Percentiles rank a stretch among this genome's conserved stretches.
These are phyloP conservation scores for Proliferodiscus dingleyae DNA, from an alignment of 2,329 filamentous ascomycete genomes.

Conservation along the genomic window DNA sequence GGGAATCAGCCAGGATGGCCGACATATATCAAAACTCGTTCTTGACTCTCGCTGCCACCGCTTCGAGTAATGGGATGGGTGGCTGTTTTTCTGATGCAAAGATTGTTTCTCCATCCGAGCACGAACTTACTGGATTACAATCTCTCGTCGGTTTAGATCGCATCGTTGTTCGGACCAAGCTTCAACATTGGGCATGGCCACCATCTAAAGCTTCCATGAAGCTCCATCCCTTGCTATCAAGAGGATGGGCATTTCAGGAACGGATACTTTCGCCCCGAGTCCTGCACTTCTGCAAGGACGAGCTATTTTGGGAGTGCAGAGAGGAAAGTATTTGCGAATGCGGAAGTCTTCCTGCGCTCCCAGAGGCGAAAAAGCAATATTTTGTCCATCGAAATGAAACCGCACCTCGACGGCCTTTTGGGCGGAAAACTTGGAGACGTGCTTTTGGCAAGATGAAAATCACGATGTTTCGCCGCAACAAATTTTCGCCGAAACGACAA, in stretches of 20 bases:
- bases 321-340: background rate
- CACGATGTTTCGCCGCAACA: background rate
- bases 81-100: background rate
- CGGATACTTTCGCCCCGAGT: background rate
- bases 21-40: slow-evolving; percentile 20
- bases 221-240: background rate
- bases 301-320: background rate
- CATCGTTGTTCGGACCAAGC: background rate
- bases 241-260: background rate
- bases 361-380: background rate
- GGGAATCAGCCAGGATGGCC: slow-evolving; percentile 19
- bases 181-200: background rate
- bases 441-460: background rate
- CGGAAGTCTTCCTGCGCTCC: background rate
- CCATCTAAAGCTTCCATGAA: background rate
- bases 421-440: background rate
- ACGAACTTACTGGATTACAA: background rate
- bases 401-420: background rate
- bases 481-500: background rate
- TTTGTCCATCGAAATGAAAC: background rate
- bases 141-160: background rate
- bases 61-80: background rate
- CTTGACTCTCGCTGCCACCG: slow-evolving; percentile 15
- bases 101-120: background rate
- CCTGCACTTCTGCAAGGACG: background rate